Evolutionary conservation across 179 eudicot species (phyloP), one percentile per base, ranked within the genome.

Genomic region (Vitellaria paradoxa): DNA sequence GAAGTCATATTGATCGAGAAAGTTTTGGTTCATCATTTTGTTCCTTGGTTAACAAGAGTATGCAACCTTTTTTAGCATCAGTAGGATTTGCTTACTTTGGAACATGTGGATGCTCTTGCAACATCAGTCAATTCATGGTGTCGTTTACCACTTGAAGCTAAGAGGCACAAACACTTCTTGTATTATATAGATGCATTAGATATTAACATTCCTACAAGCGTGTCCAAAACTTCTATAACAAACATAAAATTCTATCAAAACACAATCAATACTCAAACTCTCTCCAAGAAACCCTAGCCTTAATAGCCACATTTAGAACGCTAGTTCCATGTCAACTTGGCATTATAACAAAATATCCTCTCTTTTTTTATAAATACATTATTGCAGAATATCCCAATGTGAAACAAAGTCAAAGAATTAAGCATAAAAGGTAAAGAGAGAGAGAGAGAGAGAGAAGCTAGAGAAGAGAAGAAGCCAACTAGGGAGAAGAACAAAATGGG

Each of bases 121-220:
- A 30, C 37, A 30, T 30, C 37, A 30, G 37, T 30, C 2, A 30
- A 30, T 46, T 20, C 15, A 11, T 52, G 11, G 12, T 46, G 21
- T 46, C 10, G 26, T 55, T n/a, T 68, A 52, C 72, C 72, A 67
- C 50, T 24, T 67, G 56, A 46, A 70, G 59, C 57, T 55, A 70
- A 23, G 40, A 23, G 59, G 42, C 73, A 50, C 60, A 6, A 2
- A 70, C 21, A 30, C 73, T 70, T 70, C 60, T 69, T 12, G 30
- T 46, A 26, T n/a, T 13, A 12, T 13, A 12, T 26, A 21, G 37
- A 70, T 24, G 60, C 1, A n/a, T 70, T n/a, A 2, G 45, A 50
- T 37, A 50, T 50, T 8, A 18, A 21, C 59, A 50, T 42, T 50
- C 6, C 73, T 50, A 30, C 37, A 30, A 30, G 2, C 2, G 37